phyloP scores from a whole-genome alignment of 2,329 filamentous ascomycete species.

The Colletotrichum musae region DNA sequence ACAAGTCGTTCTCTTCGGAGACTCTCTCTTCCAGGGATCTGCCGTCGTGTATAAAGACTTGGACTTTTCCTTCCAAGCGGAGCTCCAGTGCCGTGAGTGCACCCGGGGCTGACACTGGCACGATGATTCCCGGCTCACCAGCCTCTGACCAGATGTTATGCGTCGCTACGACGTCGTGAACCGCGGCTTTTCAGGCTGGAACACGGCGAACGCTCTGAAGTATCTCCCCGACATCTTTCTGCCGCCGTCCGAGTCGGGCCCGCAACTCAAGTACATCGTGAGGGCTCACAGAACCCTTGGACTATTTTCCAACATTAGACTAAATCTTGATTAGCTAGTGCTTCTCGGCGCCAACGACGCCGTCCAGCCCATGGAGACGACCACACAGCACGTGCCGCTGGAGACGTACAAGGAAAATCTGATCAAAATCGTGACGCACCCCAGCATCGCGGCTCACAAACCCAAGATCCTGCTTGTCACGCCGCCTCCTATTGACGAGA shows the following conservation, averaged over 20 bases:
- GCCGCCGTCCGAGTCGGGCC: constrained; percentile 67
- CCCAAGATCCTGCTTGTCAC: constrained; percentile 84
- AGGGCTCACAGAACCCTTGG: constrained; percentile 44
- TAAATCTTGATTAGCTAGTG: constrained; percentile 60
- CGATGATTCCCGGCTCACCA: constrained; percentile 53
- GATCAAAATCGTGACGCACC: constrained; percentile 79
- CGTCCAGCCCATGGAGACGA: constrained; percentile 72
- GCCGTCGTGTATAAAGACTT: constrained; percentile 76
- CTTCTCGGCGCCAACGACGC: constrained; percentile 95
- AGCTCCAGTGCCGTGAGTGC: constrained; percentile 76
- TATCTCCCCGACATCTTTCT: constrained; percentile 81
- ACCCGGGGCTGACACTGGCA: constrained; percentile 51
- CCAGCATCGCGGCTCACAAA: constrained; percentile 76
- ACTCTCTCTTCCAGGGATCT: constrained; percentile 85
- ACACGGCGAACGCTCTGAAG: constrained; percentile 79
- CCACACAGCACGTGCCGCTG: constrained; percentile 84
- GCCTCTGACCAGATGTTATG: constrained; percentile 71
- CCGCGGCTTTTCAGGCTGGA: constrained; percentile 90
- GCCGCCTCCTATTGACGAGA: constrained; percentile 87
- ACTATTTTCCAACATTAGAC: background rate
- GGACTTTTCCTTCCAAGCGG: constrained; percentile 82
- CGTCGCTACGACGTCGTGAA: constrained; percentile 90
- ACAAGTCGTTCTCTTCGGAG: constrained; percentile 88
- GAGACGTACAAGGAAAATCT: constrained; percentile 82
- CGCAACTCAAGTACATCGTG: constrained; percentile 78